Percentiles rank a stretch among this genome's conserved stretches.
These are phyloP conservation scores for Citrus glauca DNA, from an alignment of 345 rosid species.

Conservation along the genomic window DNA sequence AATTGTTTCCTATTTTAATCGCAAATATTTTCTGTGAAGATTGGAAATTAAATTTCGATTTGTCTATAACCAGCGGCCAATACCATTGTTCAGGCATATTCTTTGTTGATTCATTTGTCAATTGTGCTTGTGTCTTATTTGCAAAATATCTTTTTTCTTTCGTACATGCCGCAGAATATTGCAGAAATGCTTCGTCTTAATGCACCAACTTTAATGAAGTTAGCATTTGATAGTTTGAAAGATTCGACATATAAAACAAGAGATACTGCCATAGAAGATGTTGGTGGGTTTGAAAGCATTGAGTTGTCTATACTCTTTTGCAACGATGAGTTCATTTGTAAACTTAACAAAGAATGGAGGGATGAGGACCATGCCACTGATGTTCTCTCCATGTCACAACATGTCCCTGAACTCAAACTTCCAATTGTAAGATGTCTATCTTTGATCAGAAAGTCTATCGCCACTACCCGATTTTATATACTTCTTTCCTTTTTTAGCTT, in stretches of 20 bases:
- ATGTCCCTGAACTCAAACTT: constrained; percentile 67
- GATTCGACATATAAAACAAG: constrained; percentile 65
- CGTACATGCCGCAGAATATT: constrained; percentile 47
- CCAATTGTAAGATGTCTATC: constrained; percentile 56
- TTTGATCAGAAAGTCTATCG: neutral
- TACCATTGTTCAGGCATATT: neutral
- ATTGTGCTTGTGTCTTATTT: neutral
- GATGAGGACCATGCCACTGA: constrained; percentile 92
- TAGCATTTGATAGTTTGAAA: constrained; percentile 62
- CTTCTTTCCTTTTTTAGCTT: constrained; percentile 48
- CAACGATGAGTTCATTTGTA: constrained; percentile 71
- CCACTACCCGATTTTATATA: constrained; percentile 9
- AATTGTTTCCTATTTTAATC: too few species aligned
- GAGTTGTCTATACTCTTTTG: constrained; percentile 87
- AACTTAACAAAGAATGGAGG: constrained; percentile 95
- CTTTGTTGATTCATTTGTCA: neutral
- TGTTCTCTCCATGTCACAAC: constrained; percentile 95
- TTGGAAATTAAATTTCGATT: neutral
- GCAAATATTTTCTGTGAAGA: too few species aligned
- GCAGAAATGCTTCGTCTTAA: constrained; percentile 83
- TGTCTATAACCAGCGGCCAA: neutral
- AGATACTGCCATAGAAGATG: constrained; percentile 57
- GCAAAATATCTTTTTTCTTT: neutral
- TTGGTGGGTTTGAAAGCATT: constrained; percentile 65
- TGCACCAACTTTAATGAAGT: constrained; percentile 84